phyloP scores from a whole-genome alignment of 1,284 basidiomycete genomes.

The Tylopilus microsporus region DNA sequence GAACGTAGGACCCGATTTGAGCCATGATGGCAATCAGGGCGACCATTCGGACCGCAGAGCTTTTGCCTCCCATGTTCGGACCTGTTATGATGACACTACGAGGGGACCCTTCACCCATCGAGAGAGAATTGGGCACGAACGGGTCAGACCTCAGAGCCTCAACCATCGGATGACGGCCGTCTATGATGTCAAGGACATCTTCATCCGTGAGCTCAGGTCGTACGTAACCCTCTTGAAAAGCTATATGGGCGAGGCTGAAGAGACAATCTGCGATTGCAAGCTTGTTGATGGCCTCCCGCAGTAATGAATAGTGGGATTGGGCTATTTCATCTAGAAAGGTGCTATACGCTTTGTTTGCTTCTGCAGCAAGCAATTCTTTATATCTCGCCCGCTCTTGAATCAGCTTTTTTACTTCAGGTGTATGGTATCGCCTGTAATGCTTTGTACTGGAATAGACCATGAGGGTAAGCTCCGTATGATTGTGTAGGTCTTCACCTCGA shows the following conservation, averaged over 20 bases:
- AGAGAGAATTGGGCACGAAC: conserved; percentile 72
- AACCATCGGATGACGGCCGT: conserved; percentile 78
- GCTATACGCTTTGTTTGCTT: conserved; percentile 62
- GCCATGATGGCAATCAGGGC: conserved; percentile 70
- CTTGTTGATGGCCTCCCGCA: conserved; percentile 73
- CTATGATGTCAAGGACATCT: conserved; percentile 60
- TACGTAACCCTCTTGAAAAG: conserved; percentile 71
- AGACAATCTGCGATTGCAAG: conserved; percentile 80
- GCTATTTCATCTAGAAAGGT: conserved; percentile 70
- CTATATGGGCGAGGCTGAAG: conserved; percentile 64
- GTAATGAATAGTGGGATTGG: conserved; percentile 58
- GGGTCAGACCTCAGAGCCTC: conserved; percentile 72
- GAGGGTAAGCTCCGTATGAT: conserved; percentile 5
- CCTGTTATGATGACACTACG: conserved; percentile 77
- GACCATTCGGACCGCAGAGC: conserved; percentile 70
- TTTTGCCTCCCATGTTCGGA: conserved; percentile 81
- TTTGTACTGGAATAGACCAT: conserved; percentile 60
- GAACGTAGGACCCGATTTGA: conserved; percentile 69
- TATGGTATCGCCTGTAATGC: conserved; percentile 72
- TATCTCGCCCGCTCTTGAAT: conserved; percentile 73
- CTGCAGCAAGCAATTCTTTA: conserved; percentile 69
- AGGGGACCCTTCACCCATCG: conserved; percentile 51
- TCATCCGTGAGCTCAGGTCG: conserved; percentile 61
- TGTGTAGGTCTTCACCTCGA: conserved; percentile 50
- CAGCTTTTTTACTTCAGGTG: conserved; percentile 66